phyloP scores from a whole-genome alignment of 208 protist species.

The Vickermania spadyakhi region DNA sequence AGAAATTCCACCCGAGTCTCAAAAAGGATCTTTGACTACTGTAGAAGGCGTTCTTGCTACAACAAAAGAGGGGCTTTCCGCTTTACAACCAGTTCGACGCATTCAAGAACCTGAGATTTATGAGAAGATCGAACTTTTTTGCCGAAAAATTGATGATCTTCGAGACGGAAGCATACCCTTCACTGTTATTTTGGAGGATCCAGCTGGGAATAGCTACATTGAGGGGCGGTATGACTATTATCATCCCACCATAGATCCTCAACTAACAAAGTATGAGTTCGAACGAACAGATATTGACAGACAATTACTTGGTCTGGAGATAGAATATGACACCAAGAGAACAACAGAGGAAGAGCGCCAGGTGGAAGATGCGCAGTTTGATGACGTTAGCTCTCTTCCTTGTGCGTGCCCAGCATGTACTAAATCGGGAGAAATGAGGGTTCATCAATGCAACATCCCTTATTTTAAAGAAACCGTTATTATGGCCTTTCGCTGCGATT shows the following conservation, averaged over 20 bases:
- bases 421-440: conserved; percentile 48
- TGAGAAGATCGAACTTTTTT: conserved; percentile 75
- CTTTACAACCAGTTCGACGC: conserved; percentile 65
- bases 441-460: conserved; percentile 88
- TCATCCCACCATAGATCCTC: conserved; percentile 78
- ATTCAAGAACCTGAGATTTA: conserved; percentile 71
- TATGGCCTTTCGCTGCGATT: conserved; percentile 90
- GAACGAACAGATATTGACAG: conserved; percentile 83
- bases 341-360: conserved; percentile 57
- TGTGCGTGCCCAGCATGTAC: conserved; percentile 77
- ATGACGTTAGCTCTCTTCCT: conserved; percentile 53
- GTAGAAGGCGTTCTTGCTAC: conserved; percentile 91
- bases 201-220: conserved; percentile 90
- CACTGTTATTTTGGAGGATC: conserved; percentile 92
- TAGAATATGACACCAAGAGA: conserved; percentile 86
- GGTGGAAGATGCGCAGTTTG: conserved; percentile 70
- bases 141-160: conserved; percentile 51
- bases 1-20: conserved; percentile 87
- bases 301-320: conserved; percentile 70
- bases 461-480: conserved; percentile 94
- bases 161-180: conserved; percentile 67
- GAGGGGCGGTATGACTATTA: conserved; percentile 86
- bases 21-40: conserved; percentile 89
- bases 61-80: conserved; percentile 59
- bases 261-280: conserved; percentile 74